Conservation (phyloP, 1,139 yeast species). For the Geotrichum aggregatum region DNA sequence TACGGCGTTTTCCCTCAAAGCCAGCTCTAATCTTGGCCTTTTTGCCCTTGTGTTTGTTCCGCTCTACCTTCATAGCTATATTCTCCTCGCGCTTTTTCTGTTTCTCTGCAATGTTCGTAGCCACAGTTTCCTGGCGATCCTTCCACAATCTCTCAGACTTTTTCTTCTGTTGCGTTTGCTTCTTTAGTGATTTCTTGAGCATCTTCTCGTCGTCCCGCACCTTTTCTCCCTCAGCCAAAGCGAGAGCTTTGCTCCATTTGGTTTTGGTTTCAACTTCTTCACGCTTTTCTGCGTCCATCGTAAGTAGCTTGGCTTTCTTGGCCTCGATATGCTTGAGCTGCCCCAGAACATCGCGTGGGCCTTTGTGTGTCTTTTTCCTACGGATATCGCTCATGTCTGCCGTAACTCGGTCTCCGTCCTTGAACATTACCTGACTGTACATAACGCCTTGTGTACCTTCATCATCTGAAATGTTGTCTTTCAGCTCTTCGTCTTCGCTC, state of each 20-base stretch:
- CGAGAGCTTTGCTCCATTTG: constrained; percentile 79
- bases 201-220: constrained; percentile 85
- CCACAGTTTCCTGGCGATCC: constrained; percentile 70
- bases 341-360: constrained; percentile 84
- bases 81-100: constrained; percentile 83
- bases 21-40: constrained; percentile 45
- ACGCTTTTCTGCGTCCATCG: constrained; percentile 62
- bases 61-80: constrained; percentile 64
- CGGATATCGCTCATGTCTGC: constrained; percentile 66
- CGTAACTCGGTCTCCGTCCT: constrained; percentile 77
- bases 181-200: constrained; percentile 77
- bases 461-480: constrained; percentile 30
- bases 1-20: constrained; percentile 28
- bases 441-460: constrained; percentile 45
- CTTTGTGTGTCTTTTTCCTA: constrained; percentile 59
- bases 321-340: constrained; percentile 73
- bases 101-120: constrained; percentile 67
- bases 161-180: constrained; percentile 73
- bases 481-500: constrained; percentile 9
- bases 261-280: constrained; percentile 61
- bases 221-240: constrained; percentile 84
- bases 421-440: constrained; percentile 78
- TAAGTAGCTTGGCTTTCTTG: constrained; percentile 60
- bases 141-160: constrained; percentile 83
- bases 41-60: constrained; percentile 57